Percentiles rank a stretch among this genome's conserved stretches.
These are phyloP conservation scores for Nevesoporus exiguus DNA, from an alignment of 768 basidiomycete species.

Conservation along the genomic window DNA sequence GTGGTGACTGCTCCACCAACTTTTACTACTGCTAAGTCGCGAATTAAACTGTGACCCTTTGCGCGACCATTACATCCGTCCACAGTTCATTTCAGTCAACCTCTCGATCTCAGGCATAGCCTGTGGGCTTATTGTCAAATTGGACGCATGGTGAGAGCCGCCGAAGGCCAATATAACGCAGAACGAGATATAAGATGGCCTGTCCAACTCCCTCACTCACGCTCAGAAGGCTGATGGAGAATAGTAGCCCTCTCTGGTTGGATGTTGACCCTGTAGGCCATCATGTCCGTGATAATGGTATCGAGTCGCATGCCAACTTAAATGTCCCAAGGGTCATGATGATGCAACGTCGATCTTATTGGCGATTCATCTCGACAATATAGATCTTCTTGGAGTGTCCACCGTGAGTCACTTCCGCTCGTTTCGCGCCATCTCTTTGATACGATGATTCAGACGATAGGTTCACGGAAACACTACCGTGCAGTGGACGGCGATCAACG, in stretches of 20 bases:
- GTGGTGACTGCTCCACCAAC: too few relatives aligned
- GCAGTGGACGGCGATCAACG: constrained; percentile 64
- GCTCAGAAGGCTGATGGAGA: constrained; percentile 8
- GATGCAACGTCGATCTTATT: constrained; percentile 84
- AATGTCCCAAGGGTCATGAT: constrained; percentile 68
- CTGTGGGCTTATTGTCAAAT: too few relatives aligned
- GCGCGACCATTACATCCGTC: too few relatives aligned
- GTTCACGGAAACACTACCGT: constrained; percentile 77
- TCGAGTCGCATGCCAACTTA: background rate
- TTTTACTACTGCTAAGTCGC: too few relatives aligned
- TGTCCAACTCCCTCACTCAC: too few relatives aligned
- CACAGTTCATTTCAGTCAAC: too few relatives aligned
- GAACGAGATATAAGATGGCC: too few relatives aligned
- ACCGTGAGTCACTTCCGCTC: constrained; percentile 49
- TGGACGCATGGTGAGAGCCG: too few relatives aligned
- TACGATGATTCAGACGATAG: constrained; percentile 34
- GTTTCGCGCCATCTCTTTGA: background rate
- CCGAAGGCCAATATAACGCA: too few relatives aligned
- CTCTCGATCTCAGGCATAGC: too few relatives aligned
- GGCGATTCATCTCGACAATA: constrained; percentile 60
- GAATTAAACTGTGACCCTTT: too few relatives aligned
- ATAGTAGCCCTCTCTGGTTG: constrained; percentile 45
- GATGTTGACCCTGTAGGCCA: constrained; percentile 61
- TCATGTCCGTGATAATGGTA: background rate
- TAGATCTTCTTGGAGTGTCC: constrained; percentile 77